Percentiles rank a stretch among this genome's conserved stretches.
These are phyloP conservation scores for Collybiopsis luxurians DNA, from an alignment of 768 basidiomycete species.

Conservation along the genomic window DNA sequence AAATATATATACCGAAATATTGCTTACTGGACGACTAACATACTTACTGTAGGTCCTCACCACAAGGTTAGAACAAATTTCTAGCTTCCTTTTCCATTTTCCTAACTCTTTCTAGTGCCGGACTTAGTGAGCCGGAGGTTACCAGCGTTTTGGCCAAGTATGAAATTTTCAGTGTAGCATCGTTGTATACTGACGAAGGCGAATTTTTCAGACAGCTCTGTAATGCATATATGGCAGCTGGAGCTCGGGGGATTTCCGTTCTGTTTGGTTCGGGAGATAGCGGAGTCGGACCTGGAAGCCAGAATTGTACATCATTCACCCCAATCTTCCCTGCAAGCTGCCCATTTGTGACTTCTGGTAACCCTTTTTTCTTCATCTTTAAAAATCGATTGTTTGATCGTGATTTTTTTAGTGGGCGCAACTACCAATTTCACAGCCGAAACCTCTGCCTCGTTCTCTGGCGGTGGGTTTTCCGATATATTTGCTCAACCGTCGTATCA, in stretches of 20 bases:
- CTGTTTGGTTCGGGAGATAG: constrained; percentile 40
- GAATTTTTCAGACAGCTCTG: constrained; percentile 18
- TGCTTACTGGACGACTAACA: neutral
- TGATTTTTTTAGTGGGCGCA: constrained; percentile 30
- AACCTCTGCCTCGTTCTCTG: constrained; percentile 41
- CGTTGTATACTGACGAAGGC: too few relatives aligned
- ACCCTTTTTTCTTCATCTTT: neutral
- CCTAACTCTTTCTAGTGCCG: too few relatives aligned
- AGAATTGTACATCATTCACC: constrained; percentile 21
- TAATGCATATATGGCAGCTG: constrained; percentile 31
- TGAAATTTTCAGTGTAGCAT: neutral
- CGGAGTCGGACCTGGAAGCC: constrained; percentile 12
- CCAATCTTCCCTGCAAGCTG: constrained; percentile 49
- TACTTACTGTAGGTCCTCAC: constrained; percentile 39
- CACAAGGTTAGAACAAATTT: constrained; percentile 22
- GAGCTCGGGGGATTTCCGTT: constrained; percentile 47
- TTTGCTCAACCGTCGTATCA: constrained; percentile 28
- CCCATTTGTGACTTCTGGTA: constrained; percentile 25
- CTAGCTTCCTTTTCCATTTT: too few relatives aligned
- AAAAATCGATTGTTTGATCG: neutral
- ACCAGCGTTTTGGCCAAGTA: constrained; percentile 13
- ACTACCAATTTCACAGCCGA: constrained; percentile 41
- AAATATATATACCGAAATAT: neutral
- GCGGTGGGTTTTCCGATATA: constrained; percentile 52
- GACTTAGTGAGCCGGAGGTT: constrained; percentile 47